Percentiles rank a stretch among this genome's conserved stretches.
Evolutionary conservation across 2,329 filamentous ascomycete species (phyloP).

Genomic region (Neurospora crassa): DNA sequence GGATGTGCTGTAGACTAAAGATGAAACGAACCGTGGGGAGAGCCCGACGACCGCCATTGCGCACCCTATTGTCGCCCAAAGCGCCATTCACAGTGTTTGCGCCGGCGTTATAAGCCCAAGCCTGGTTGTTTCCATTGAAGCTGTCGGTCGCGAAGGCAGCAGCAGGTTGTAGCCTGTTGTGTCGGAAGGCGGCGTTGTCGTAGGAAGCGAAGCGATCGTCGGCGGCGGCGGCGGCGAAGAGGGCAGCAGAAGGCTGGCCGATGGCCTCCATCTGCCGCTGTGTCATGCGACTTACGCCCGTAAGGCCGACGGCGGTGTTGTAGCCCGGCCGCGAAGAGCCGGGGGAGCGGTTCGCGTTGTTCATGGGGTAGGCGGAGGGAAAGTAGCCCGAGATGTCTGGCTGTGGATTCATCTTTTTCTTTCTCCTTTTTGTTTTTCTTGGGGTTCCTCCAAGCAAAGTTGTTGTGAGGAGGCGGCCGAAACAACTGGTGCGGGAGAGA

Average conservation of each 20-base stretch:
- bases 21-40: constrained; percentile 14
- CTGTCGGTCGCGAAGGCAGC: constrained; percentile 16
- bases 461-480: constrained; percentile 5
- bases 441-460: not conserved
- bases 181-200: constrained; percentile 20
- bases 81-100: constrained; percentile 21
- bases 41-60: constrained; percentile 15
- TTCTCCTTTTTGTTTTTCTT: not conserved
- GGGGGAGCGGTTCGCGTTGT: constrained; percentile 19
- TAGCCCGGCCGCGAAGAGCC: constrained; percentile 19
- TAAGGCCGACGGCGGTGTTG: constrained; percentile 20
- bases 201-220: constrained; percentile 22
- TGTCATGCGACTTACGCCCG: constrained; percentile 17
- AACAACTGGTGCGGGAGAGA: constrained; percentile 9
- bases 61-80: constrained; percentile 17
- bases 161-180: constrained; percentile 16
- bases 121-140: constrained; percentile 19
- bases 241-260: constrained; percentile 14
- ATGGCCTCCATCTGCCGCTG: constrained; percentile 22
- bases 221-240: constrained; percentile 10
- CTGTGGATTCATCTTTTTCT: constrained; percentile 18
- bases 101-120: constrained; percentile 22
- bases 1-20: not conserved
- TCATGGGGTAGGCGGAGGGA: constrained; percentile 16
- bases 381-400: constrained; percentile 11